phyloP scores from a whole-genome alignment of 768 basidiomycete genomes.

The Amylocystis lapponica region DNA sequence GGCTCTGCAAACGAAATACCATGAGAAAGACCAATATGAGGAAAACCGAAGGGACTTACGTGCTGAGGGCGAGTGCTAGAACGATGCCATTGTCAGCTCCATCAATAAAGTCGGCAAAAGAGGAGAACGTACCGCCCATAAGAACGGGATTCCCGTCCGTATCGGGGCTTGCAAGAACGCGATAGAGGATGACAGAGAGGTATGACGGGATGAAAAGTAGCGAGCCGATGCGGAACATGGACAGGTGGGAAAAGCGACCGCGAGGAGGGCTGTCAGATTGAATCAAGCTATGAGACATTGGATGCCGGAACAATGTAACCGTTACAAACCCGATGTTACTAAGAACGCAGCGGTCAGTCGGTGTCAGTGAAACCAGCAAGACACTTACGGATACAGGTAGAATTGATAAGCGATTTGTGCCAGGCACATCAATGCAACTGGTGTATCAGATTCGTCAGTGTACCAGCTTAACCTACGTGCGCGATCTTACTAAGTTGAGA shows the following conservation, averaged over 20 bases:
- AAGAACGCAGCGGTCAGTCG: background rate
- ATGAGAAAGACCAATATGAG: background rate
- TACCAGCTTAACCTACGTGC: slow-evolving; percentile 4
- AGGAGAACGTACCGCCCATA: slow-evolving; percentile 60
- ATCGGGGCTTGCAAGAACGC: slow-evolving; percentile 59
- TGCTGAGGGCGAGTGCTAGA: slow-evolving; percentile 70
- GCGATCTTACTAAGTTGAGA: slow-evolving; percentile 69
- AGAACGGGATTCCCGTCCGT: slow-evolving; percentile 72
- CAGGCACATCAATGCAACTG: slow-evolving; percentile 91
- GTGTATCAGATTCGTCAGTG: slow-evolving; percentile 8
- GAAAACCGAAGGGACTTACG: slow-evolving; percentile 42
- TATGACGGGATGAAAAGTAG: slow-evolving; percentile 88
- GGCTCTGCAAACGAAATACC: slow-evolving; percentile 43
- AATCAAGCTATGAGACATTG: background rate
- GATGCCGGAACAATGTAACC: background rate
- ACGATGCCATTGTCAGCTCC: slow-evolving; percentile 6
- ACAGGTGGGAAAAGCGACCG: slow-evolving; percentile 75
- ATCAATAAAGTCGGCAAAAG: background rate
- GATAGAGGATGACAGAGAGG: slow-evolving; percentile 70
- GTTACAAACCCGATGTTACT: slow-evolving; percentile 32
- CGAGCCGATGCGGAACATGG: slow-evolving; percentile 89
- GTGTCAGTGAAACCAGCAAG: too few relatives aligned
- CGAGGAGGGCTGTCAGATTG: slow-evolving; percentile 56
- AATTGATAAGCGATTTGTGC: slow-evolving; percentile 91
- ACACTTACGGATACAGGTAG: slow-evolving; percentile 78